Percentiles rank a stretch among this genome's conserved stretches.
These are phyloP conservation scores for Penicillium oxalicum DNA, from an alignment of 2,329 filamentous ascomycete species.

Conservation along the genomic window DNA sequence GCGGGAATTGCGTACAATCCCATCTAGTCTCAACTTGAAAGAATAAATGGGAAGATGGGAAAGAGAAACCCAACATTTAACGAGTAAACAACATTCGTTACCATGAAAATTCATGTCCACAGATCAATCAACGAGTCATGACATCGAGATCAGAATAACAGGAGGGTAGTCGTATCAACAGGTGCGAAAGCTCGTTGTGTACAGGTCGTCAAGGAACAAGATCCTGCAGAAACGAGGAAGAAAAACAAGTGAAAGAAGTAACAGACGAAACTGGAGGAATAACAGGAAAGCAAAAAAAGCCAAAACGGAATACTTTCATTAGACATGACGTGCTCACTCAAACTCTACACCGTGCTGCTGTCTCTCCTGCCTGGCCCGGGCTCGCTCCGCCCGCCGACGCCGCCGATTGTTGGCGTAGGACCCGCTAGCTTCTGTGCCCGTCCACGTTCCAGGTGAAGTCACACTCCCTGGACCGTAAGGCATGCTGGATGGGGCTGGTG, in stretches of 20 bases:
- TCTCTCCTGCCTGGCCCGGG: conserved; percentile 42
- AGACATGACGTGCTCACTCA: conserved; percentile 27
- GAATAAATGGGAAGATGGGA: conserved; percentile 1
- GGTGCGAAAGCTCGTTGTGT: conserved; percentile 12
- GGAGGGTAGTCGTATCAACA: conserved; percentile 13
- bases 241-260: too few species aligned
- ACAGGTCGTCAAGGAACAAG: conserved; percentile 12
- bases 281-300: neutral
- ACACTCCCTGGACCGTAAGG: conserved; percentile 38
- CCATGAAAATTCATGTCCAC: conserved; percentile 1
- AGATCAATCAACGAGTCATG: neutral
- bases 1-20: too few species aligned
- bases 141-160: conserved; percentile 6
- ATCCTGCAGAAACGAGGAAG: neutral
- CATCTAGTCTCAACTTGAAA: too few species aligned
- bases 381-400: conserved; percentile 49
- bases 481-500: conserved; percentile 36
- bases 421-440: conserved; percentile 45
- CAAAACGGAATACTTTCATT: neutral
- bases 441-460: conserved; percentile 39
- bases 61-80: neutral
- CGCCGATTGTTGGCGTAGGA: conserved; percentile 51
- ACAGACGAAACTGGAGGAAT: neutral
- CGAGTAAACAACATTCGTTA: neutral
- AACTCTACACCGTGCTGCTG: conserved; percentile 46